A percentile compares a stretch with the other conserved stretches of the same genome.
Evolutionary conservation across 169 alveolate species (phyloP).

Genomic region (Plasmodium cynomolgi): DNA sequence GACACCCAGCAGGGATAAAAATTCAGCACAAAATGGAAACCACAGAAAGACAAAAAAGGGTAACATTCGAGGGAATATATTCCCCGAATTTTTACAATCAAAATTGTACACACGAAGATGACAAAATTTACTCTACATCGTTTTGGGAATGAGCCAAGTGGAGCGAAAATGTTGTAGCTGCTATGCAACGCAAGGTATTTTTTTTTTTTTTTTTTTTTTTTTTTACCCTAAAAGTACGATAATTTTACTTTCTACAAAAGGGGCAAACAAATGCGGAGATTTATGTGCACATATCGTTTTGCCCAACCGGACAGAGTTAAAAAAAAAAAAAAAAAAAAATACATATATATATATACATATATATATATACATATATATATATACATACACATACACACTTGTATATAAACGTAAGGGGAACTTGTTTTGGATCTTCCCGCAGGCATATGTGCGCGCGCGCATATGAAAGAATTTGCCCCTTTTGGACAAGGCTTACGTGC

Average conservation of each 20-base stretch:
- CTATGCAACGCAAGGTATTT: not conserved
- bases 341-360: not conserved
- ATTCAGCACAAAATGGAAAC: not conserved
- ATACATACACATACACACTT: not conserved
- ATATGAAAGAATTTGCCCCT: not conserved
- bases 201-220: not conserved
- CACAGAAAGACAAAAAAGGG: not conserved
- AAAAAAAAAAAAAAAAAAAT: not conserved
- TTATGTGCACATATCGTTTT: not conserved
- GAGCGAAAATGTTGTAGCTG: not conserved
- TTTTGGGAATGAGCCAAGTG: not conserved
- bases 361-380: not conserved
- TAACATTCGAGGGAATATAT: not conserved
- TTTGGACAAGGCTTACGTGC: not conserved
- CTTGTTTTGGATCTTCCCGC: not conserved
- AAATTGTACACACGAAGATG: not conserved
- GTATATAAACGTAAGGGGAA: not conserved
- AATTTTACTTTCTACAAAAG: not conserved
- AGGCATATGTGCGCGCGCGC: not conserved
- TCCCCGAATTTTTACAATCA: not conserved
- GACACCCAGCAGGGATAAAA: not conserved
- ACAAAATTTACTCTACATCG: constrained; percentile 2
- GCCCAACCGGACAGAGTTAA: not conserved
- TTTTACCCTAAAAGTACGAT: not conserved
- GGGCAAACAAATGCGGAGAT: not conserved